Percentiles rank a stretch among this genome's conserved stretches.
These are phyloP conservation scores for Termitomyces sp. DNA, from an alignment of 768 basidiomycete species.

Conservation along the genomic window DNA sequence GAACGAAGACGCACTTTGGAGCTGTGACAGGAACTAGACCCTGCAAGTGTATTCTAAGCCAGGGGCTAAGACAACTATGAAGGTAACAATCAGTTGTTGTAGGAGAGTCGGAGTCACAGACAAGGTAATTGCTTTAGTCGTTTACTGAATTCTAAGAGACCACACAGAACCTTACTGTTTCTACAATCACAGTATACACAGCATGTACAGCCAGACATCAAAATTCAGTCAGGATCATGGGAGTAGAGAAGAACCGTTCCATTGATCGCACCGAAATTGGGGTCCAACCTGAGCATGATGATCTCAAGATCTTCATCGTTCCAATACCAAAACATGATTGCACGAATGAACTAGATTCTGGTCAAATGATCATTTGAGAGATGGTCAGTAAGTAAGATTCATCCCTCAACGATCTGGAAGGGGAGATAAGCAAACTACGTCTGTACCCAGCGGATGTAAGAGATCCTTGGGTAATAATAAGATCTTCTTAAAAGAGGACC, in stretches of 20 bases:
- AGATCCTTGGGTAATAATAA: slow-evolving; percentile 39
- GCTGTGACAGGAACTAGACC: slow-evolving; percentile 37
- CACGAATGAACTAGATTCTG: neutral
- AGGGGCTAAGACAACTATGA: too few species aligned
- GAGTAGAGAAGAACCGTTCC: slow-evolving; percentile 57
- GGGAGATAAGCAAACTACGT: slow-evolving; percentile 55
- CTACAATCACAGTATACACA: slow-evolving; percentile 54
- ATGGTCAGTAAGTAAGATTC: neutral
- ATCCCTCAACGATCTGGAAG: slow-evolving; percentile 18
- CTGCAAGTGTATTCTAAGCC: slow-evolving; percentile 13
- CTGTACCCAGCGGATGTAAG: slow-evolving; percentile 52
- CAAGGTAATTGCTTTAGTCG: neutral
- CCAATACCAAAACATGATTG: neutral
- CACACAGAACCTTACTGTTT: slow-evolving; percentile 38
- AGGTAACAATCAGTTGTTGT: neutral
- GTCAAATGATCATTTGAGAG: neutral
- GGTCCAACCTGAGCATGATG: neutral
- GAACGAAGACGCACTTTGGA: slow-evolving; percentile 26
- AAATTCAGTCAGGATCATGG: slow-evolving; percentile 33
- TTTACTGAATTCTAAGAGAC: too few species aligned
- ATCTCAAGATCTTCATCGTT: neutral
- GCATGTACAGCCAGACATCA: slow-evolving; percentile 57
- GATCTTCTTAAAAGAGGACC: too few species aligned
- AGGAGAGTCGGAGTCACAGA: neutral
- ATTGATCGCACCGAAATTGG: slow-evolving; percentile 18